A percentile compares a stretch with the other conserved stretches of the same genome.
Evolutionary conservation across 139 green algal genomes (phyloP).

Genomic region (Coccomyxa sp.): DNA sequence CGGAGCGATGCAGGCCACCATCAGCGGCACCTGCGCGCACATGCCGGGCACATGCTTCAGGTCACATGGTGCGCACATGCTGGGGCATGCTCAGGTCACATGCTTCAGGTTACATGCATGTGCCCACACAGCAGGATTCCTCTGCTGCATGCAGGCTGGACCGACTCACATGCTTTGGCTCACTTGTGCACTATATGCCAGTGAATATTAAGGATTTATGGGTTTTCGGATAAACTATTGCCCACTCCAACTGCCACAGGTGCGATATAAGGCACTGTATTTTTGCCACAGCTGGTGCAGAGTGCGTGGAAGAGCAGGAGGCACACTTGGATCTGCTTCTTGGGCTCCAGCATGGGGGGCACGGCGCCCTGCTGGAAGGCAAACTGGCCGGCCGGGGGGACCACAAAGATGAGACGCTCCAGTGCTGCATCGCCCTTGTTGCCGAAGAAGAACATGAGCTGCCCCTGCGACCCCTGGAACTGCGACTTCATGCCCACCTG

Average conservation of each 20-base stretch:
- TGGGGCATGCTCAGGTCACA: neutral
- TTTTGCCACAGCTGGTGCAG: no score
- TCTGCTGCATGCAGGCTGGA: neutral
- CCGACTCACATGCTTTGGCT: no score
- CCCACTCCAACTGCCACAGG: no score
- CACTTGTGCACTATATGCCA: no score
- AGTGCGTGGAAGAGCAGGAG: no score
- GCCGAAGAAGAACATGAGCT: slow-evolving; percentile 79
- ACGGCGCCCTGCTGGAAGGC: slow-evolving; percentile 37
- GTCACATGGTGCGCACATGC: neutral
- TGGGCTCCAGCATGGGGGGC: slow-evolving; percentile 41
- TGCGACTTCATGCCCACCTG: slow-evolving; percentile 82
- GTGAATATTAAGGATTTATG: no score
- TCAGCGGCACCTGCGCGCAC: slow-evolving; percentile 45
- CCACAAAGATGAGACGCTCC: slow-evolving; percentile 22
- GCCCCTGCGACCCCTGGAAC: slow-evolving; percentile 45
- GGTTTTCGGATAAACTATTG: no score
- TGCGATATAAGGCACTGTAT: no score
- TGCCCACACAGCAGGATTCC: neutral
- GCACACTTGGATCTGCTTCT: slow-evolving; percentile 45
- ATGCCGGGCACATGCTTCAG: neutral
- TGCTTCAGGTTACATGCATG: neutral
- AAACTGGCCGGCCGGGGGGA: slow-evolving; percentile 39
- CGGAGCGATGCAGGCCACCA: slow-evolving; percentile 40
- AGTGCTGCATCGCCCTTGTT: slow-evolving; percentile 76